A percentile compares a stretch with the other conserved stretches of the same genome.
These are phyloP conservation scores for Cytospora schulzeri DNA, from an alignment of 2,329 filamentous ascomycete genomes.

Conservation along the genomic window DNA sequence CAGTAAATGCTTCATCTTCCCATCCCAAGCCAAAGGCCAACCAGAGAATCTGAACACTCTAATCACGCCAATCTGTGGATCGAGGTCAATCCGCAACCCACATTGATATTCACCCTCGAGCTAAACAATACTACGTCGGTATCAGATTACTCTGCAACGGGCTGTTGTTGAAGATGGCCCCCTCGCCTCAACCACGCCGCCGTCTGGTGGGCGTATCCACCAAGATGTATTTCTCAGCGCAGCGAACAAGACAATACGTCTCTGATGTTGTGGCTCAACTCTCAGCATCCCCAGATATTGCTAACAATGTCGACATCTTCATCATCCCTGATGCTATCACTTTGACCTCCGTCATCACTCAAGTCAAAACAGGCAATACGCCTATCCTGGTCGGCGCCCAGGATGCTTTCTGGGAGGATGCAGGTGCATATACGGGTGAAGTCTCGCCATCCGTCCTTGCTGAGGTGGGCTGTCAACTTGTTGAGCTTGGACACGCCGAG, in stretches of 20 bases:
- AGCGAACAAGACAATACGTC: conserved; percentile 61
- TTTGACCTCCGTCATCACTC: conserved; percentile 54
- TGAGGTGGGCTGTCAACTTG: conserved; percentile 69
- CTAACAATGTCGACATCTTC: conserved; percentile 67
- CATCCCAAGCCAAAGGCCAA: background rate
- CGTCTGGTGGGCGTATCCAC: conserved; percentile 65
- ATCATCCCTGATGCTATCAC: conserved; percentile 78
- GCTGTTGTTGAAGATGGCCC: conserved; percentile 29
- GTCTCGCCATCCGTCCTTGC: conserved; percentile 69
- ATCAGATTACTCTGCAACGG: background rate
- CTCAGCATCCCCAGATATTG: conserved; percentile 43
- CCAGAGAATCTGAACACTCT: background rate
- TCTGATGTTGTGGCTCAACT: conserved; percentile 50
- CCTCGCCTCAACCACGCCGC: conserved; percentile 46
- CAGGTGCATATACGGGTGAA: conserved; percentile 77
- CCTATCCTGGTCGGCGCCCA: conserved; percentile 72
- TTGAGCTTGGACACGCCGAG: conserved; percentile 83
- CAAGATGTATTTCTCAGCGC: conserved; percentile 70
- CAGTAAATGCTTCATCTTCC: background rate
- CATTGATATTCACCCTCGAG: background rate
- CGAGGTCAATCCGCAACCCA: too few relatives aligned
- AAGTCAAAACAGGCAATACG: conserved; percentile 47
- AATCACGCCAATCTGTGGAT: background rate
- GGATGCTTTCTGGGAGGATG: conserved; percentile 70
- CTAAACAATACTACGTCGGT: conserved; percentile 7